Evolutionary conservation across 768 basidiomycete species (phyloP), one percentile per base, ranked within the genome.

Genomic region (Cystofilobasidium macerans): DNA sequence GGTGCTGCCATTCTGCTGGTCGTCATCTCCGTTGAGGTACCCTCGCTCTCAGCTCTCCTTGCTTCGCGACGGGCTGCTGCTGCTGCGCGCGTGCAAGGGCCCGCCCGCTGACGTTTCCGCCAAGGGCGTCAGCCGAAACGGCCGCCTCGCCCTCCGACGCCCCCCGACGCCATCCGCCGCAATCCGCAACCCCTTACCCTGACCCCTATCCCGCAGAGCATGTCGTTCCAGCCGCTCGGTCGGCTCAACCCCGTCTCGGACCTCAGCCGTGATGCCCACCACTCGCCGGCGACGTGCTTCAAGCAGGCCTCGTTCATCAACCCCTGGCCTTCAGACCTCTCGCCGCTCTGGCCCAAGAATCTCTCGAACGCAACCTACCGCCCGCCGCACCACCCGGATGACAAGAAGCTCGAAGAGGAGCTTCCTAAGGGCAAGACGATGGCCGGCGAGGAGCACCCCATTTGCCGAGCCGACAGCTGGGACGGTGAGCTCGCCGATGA

Each of bases 301-400:
- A 42, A 28, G n/a, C 14, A 59, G n/a, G 33, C 36, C 28, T 53
- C 65, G 18, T 67, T 61, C 65, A 36, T 43, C 47, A 67, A 67
- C 48, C 65, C 65, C 11, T 67, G 65, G 65, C 51, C 42, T 16
- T 61, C 60, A 22, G 58, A 67, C 36, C 51, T 59, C 5, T 62
- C 65, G 18, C 65, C 65, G 30, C 51, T 61, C 28, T 61, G 60
- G 35, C 32, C 53, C 22, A 5, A 30, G 7, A 61, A 51, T 13
- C 60, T 61, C 18, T 22, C 65, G 26, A 33, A 67, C 42, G 32
- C 33, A 20, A 24, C 54, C n/a, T 24, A 42, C 53, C 47, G 60
- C 16, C 61, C 61, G 9, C 22, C 51, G 6, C 42, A 32, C 24
- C 53, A 67, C 40, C 60, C 53, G 26, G 61, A 67, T 33, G 65